A percentile compares a stretch with the other conserved stretches of the same genome.
phyloP scores from a whole-genome alignment of 768 basidiomycete genomes.

The Lactifluus pinguis region DNA sequence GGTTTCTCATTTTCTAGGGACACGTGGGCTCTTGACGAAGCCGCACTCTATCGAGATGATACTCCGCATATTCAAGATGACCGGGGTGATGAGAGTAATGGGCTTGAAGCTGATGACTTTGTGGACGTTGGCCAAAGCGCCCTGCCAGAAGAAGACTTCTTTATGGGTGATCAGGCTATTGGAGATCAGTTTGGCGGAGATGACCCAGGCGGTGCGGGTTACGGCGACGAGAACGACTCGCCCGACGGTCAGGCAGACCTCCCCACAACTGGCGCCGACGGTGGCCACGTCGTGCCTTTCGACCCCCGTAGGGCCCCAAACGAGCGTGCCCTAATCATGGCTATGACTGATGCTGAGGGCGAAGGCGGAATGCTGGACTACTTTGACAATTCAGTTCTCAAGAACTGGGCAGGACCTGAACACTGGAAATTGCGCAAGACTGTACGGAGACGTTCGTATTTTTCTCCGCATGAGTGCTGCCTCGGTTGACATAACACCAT shows the following conservation, averaged over 20 bases:
- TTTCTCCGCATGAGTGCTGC: neutral
- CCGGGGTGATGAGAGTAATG: constrained; percentile 32
- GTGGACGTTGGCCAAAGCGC: constrained; percentile 31
- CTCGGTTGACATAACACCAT: constrained; percentile 8
- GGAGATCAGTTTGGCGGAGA: constrained; percentile 38
- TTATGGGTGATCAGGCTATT: constrained; percentile 51
- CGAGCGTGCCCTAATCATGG: constrained; percentile 76
- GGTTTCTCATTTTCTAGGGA: constrained; percentile 78
- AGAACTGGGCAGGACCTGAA: constrained; percentile 98
- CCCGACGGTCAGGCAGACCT: constrained; percentile 30
- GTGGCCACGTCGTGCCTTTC: constrained; percentile 61
- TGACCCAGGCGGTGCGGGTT: constrained; percentile 12
- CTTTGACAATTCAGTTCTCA: constrained; percentile 78
- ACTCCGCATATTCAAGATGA: constrained; percentile 34
- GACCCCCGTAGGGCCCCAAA: constrained; percentile 75
- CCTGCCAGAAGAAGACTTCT: constrained; percentile 52
- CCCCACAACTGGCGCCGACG: constrained; percentile 38
- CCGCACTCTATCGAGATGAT: constrained; percentile 50
- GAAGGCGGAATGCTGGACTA: constrained; percentile 72
- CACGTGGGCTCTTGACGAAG: constrained; percentile 51
- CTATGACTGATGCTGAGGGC: constrained; percentile 62
- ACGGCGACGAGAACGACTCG: constrained; percentile 33
- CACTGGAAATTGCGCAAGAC: constrained; percentile 92
- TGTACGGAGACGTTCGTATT: constrained; percentile 60
- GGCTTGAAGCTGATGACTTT: constrained; percentile 30